These are phyloP conservation scores for Claviceps cyperi DNA, from an alignment of 2,329 filamentous ascomycete species.

Conservation along the genomic window DNA sequence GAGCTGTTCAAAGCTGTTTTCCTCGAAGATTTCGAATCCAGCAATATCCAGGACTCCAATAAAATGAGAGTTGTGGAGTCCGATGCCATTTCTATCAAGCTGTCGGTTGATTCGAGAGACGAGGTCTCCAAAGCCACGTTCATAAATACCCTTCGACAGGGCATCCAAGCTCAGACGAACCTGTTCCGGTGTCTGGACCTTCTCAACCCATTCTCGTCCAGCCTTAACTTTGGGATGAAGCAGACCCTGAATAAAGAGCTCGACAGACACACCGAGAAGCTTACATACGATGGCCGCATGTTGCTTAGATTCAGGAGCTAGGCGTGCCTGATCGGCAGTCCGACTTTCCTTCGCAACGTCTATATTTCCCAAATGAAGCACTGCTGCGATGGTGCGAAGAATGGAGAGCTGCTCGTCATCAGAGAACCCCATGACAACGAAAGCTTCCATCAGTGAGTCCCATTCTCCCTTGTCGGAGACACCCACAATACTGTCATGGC, in stretches of 20 bases:
- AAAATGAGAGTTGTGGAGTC: constrained; percentile 80
- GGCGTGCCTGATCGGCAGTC: constrained; percentile 75
- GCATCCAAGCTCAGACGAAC: constrained; percentile 83
- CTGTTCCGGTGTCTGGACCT: constrained; percentile 93
- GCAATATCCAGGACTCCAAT: constrained; percentile 98
- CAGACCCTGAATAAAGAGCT: constrained; percentile 76
- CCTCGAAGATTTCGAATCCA: constrained; percentile 96
- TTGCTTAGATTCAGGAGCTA: constrained; percentile 59
- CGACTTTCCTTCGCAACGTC: constrained; percentile 80
- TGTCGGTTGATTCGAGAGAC: constrained; percentile 85
- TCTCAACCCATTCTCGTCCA: constrained; percentile 95
- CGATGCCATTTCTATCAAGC: constrained; percentile 71
- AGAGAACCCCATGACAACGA: constrained; percentile 84
- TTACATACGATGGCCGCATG: constrained; percentile 68
- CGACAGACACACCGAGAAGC: constrained; percentile 69
- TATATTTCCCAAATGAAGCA: constrained; percentile 88
- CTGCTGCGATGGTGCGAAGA: constrained; percentile 74
- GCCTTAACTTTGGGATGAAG: constrained; percentile 91
- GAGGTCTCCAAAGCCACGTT: constrained; percentile 85
- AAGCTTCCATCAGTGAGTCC: constrained; percentile 80
- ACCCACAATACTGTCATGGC: constrained; percentile 81
- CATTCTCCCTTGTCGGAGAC: constrained; percentile 87
- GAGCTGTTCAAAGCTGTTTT: constrained; percentile 96
- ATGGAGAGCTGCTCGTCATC: constrained; percentile 73
- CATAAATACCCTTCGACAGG: constrained; percentile 92